phyloP scores from a whole-genome alignment of 1,139 yeast species.

The Kazachstania sp. region DNA sequence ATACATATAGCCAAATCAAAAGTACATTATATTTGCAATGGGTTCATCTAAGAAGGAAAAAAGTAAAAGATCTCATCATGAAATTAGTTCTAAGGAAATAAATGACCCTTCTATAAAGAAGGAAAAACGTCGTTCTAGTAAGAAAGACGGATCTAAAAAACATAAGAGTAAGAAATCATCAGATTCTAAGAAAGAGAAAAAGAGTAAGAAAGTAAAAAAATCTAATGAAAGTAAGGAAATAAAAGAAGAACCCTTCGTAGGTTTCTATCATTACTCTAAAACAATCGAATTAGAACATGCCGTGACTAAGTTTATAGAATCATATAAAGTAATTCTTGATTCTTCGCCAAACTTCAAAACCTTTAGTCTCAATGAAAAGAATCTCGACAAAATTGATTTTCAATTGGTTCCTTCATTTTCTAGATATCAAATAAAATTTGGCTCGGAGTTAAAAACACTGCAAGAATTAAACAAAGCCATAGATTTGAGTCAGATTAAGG shows the following conservation, averaged over 20 bases:
- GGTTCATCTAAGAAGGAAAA: not conserved
- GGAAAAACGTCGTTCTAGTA: not conserved
- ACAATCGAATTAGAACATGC: conserved; percentile 42
- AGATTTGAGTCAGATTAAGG: conserved; percentile 40
- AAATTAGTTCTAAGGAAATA: not conserved
- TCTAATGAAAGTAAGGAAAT: not conserved
- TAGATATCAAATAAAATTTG: conserved; percentile 50
- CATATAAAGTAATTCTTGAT: conserved; percentile 43
- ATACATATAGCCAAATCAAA: too few relatives aligned
- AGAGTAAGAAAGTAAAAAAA: conserved; percentile 4
- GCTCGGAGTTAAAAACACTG: conserved; percentile 50
- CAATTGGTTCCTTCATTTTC: conserved; percentile 40
- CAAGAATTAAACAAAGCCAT: conserved; percentile 41
- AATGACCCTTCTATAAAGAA: conserved; percentile 3
- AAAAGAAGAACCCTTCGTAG: not conserved
- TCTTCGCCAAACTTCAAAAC: conserved; percentile 46
- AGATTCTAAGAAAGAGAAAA: conserved; percentile 5
- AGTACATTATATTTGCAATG: conserved; percentile 2
- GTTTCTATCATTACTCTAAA: conserved; percentile 28
- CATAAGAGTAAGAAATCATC: conserved; percentile 2
- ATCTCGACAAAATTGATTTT: conserved; percentile 29
- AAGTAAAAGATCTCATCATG: not conserved
- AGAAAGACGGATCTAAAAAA: not conserved
- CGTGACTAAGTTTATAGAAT: conserved; percentile 42
- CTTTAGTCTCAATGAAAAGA: conserved; percentile 37